phyloP scores from a whole-genome alignment of 2,329 filamentous ascomycete genomes.

The Venturia effusa region DNA sequence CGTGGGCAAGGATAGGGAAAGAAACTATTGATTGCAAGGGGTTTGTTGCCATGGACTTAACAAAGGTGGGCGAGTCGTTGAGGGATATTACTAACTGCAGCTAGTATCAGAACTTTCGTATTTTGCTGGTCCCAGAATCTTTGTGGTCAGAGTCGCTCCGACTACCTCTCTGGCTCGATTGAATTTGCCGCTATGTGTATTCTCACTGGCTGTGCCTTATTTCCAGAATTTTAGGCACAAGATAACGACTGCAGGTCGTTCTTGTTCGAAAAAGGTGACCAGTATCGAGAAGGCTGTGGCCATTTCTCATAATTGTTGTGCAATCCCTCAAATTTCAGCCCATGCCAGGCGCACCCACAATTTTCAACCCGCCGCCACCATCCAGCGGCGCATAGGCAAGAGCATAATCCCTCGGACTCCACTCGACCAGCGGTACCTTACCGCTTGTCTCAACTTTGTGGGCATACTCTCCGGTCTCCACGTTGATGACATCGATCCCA shows the following conservation, averaged over 20 bases:
- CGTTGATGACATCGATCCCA: constrained; percentile 59
- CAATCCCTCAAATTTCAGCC: not conserved
- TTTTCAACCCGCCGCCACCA: not conserved
- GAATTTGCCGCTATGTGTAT: too few relatives aligned
- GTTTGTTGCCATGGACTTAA: not conserved
- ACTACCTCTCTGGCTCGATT: too few relatives aligned
- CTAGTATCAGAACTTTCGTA: too few relatives aligned
- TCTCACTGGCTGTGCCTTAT: too few relatives aligned
- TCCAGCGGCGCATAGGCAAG: constrained; percentile 50
- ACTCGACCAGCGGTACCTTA: constrained; percentile 56
- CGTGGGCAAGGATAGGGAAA: not conserved
- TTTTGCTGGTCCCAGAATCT: too few relatives aligned
- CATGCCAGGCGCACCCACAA: not conserved
- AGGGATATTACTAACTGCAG: not conserved
- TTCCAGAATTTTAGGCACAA: too few relatives aligned
- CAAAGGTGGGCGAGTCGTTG: not conserved
- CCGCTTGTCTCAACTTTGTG: constrained; percentile 59
- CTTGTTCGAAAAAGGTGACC: too few relatives aligned
- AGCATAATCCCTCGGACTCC: constrained; percentile 65
- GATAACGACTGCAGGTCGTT: too few relatives aligned
- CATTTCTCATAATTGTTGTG: not conserved
- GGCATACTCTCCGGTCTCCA: constrained; percentile 62
- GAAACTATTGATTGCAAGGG: not conserved
- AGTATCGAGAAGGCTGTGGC: too few relatives aligned
- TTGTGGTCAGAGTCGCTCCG: too few relatives aligned